These are phyloP conservation scores for Lasiodiplodia sp. DNA, from an alignment of 2,329 filamentous ascomycete genomes.

Conservation along the genomic window DNA sequence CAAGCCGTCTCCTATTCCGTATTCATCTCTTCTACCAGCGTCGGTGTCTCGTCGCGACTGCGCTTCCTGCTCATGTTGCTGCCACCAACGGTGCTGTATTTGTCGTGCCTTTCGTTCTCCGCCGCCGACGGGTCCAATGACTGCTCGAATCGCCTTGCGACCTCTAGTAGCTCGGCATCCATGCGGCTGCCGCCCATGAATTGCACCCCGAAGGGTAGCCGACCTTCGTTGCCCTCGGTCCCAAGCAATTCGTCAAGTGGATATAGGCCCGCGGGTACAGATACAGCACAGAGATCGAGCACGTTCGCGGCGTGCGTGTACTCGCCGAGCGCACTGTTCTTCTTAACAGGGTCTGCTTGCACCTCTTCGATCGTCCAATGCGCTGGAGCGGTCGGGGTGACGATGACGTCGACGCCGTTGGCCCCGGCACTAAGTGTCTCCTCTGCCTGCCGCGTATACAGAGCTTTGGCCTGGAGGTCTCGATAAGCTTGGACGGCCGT, in stretches of 20 bases:
- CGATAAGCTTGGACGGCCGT: slow-evolving; percentile 44
- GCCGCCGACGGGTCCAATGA: slow-evolving; percentile 11
- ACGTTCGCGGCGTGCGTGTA: slow-evolving; percentile 70
- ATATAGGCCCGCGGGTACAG: slow-evolving; percentile 58
- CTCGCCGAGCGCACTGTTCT: slow-evolving; percentile 57
- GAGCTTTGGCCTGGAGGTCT: slow-evolving; percentile 42
- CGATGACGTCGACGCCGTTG: slow-evolving; percentile 41
- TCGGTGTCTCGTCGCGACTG: slow-evolving; percentile 22
- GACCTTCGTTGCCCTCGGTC: slow-evolving; percentile 36
- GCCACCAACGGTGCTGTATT: neutral
- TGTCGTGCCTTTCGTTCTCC: slow-evolving; percentile 8
- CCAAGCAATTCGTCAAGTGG: slow-evolving; percentile 39
- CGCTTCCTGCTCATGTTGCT: slow-evolving; percentile 19
- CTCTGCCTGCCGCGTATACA: slow-evolving; percentile 43
- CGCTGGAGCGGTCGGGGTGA: slow-evolving; percentile 62
- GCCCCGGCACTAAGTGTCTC: slow-evolving; percentile 40
- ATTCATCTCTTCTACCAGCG: slow-evolving; percentile 21
- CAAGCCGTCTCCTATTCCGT: slow-evolving; percentile 14
- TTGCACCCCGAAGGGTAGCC: slow-evolving; percentile 52
- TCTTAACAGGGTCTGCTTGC: slow-evolving; percentile 58
- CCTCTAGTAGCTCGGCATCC: slow-evolving; percentile 51
- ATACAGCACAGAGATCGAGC: slow-evolving; percentile 57
- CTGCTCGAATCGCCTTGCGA: slow-evolving; percentile 43
- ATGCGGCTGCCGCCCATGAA: slow-evolving; percentile 48
- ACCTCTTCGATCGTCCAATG: slow-evolving; percentile 62